phyloP scores from a whole-genome alignment of 805 yeast genomes.

The Wilhelminamyces savonicus region DNA sequence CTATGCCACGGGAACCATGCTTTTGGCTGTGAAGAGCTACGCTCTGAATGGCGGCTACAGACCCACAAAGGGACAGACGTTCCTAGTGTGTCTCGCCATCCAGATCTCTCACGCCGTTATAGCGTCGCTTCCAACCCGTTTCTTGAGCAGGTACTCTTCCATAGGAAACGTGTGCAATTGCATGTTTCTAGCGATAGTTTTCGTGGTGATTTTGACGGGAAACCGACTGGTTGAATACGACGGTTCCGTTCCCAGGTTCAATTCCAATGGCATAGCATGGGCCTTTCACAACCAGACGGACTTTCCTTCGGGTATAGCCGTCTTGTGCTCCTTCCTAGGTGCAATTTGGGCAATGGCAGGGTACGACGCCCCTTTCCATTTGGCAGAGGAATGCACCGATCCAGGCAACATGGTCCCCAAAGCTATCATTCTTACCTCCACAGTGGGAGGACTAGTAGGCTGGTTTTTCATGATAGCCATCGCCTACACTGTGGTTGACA shows the following conservation, averaged over 20 bases:
- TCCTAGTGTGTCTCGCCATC: conserved; percentile 45
- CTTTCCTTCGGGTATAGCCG: conserved; percentile 54
- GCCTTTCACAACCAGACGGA: conserved; percentile 50
- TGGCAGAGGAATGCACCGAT: conserved; percentile 66
- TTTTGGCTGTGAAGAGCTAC: conserved; percentile 43
- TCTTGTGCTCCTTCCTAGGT: conserved; percentile 53
- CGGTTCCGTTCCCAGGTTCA: conserved; percentile 44
- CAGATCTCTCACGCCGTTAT: conserved; percentile 41
- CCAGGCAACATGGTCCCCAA: conserved; percentile 61
- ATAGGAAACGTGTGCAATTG: conserved; percentile 46
- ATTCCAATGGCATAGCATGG: conserved; percentile 48
- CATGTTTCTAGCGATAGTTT: conserved; percentile 43
- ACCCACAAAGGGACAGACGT: conserved; percentile 48
- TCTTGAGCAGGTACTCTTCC: conserved; percentile 46
- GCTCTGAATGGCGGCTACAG: conserved; percentile 32
- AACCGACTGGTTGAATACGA: conserved; percentile 26
- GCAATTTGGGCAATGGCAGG: conserved; percentile 71
- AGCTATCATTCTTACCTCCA: conserved; percentile 55
- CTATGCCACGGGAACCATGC: conserved; percentile 50
- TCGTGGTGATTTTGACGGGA: conserved; percentile 48
- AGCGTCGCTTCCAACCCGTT: conserved; percentile 48
- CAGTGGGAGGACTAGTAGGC: conserved; percentile 50
- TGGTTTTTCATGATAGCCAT: conserved; percentile 54
- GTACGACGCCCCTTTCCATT: conserved; percentile 68
- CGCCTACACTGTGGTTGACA: conserved; percentile 53